phyloP scores from a whole-genome alignment of 805 yeast species.

The Candida ortonii region DNA sequence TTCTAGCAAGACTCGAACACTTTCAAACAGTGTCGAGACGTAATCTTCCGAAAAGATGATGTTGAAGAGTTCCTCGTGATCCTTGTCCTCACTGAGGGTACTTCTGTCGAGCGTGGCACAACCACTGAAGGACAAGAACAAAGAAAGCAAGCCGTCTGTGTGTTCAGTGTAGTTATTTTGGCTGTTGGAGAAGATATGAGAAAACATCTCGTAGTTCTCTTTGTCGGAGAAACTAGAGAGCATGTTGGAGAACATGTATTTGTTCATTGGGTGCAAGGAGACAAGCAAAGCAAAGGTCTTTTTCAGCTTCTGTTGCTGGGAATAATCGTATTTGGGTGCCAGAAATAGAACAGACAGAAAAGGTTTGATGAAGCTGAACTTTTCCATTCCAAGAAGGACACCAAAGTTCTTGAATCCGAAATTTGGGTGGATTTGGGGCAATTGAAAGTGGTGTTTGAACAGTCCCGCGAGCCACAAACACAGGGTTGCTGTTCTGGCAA shows the following conservation, averaged over 20 bases:
- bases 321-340: slow-evolving; percentile 17
- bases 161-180: too few relatives aligned
- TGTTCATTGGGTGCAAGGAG: slow-evolving; percentile 22
- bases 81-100: slow-evolving; percentile 19
- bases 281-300: slow-evolving; percentile 20
- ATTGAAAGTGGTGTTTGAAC: slow-evolving; percentile 28
- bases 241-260: slow-evolving; percentile 16
- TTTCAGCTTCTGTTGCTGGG: slow-evolving; percentile 21
- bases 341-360: slow-evolving; percentile 11
- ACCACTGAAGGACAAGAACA: slow-evolving; percentile 20
- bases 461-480: slow-evolving; percentile 19
- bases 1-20: slow-evolving; percentile 8
- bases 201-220: slow-evolving; percentile 12
- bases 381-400: slow-evolving; percentile 12
- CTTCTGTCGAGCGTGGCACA: slow-evolving; percentile 22
- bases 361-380: slow-evolving; percentile 11
- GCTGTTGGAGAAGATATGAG: slow-evolving; percentile 12
- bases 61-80: slow-evolving; percentile 8
- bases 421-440: slow-evolving; percentile 21
- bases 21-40: slow-evolving; percentile 6
- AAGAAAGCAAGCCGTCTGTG: slow-evolving; percentile 13
- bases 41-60: slow-evolving; percentile 8
- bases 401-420: slow-evolving; percentile 31
- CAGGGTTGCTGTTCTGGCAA: slow-evolving; percentile 14
- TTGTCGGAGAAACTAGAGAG: slow-evolving; percentile 7